Percentiles rank a stretch among this genome's conserved stretches.
phyloP scores from a whole-genome alignment of 257 asterid species.

The Nemophila menziesii region DNA sequence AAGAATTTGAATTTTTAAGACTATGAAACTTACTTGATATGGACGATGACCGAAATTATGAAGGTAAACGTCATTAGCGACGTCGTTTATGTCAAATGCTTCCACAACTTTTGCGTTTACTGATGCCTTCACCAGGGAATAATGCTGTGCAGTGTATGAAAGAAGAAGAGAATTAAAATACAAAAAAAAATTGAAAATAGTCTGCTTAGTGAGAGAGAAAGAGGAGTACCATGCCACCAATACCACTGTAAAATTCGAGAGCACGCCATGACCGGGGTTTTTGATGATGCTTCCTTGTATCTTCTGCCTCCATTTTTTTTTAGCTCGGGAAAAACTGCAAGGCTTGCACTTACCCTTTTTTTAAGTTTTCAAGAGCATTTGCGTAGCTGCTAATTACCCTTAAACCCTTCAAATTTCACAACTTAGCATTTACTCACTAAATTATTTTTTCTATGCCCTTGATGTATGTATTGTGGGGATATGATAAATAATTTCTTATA shows the following conservation, averaged over 20 bases:
- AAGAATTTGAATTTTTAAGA: neutral
- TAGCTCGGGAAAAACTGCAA: no score
- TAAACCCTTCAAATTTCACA: no score
- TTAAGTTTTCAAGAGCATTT: no score
- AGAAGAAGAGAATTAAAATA: no score
- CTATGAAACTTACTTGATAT: slow-evolving; percentile 38
- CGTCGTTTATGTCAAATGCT: slow-evolving; percentile 85
- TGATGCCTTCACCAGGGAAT: slow-evolving; percentile 63
- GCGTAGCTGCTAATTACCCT: no score
- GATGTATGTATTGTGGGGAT: no score
- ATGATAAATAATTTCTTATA: no score
- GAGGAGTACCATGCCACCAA: slow-evolving; percentile 72
- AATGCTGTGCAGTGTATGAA: slow-evolving; percentile 28
- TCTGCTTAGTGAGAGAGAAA: neutral
- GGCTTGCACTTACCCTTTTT: no score
- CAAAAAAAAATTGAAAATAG: no score
- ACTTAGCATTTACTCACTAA: no score
- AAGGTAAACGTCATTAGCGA: slow-evolving; percentile 83
- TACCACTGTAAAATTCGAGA: slow-evolving; percentile 91
- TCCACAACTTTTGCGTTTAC: slow-evolving; percentile 65
- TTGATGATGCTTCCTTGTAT: slow-evolving; percentile 26
- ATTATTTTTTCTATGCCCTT: no score
- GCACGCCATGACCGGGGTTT: slow-evolving; percentile 52
- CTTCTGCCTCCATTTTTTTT: slow-evolving; percentile 24
- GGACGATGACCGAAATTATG: slow-evolving; percentile 95